Conservation (phyloP, 306 rosid species). For the Cucurbita maxima region DNA sequence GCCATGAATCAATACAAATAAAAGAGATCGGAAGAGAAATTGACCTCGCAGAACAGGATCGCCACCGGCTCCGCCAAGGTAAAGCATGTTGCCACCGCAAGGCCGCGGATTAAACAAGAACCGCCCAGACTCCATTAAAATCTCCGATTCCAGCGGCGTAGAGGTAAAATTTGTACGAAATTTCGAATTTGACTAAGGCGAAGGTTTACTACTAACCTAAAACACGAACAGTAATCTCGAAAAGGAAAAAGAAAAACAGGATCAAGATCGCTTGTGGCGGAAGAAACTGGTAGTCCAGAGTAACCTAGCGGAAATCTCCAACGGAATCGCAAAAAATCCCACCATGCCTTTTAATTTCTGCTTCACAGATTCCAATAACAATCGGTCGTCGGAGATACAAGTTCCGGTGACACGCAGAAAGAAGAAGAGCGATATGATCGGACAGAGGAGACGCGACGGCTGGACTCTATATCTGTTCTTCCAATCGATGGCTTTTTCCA, state of each 20-base stretch:
- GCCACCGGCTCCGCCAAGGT: conserved; percentile 37
- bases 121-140: conserved; percentile 12
- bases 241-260: not conserved
- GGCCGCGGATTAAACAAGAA: conserved; percentile 46
- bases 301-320: conserved; percentile 82
- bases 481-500: conserved; percentile 2
- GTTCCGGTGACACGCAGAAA: not conserved
- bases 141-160: not conserved
- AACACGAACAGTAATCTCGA: not conserved
- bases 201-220: not conserved
- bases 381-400: not conserved
- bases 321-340: conserved; percentile 81
- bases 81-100: conserved; percentile 53
- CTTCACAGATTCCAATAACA: not conserved
- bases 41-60: conserved; percentile 55
- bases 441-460: not conserved
- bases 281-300: conserved; percentile 97
- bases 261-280: conserved; percentile 63
- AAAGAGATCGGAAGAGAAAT: not conserved
- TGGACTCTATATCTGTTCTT: not conserved
- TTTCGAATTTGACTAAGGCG: not conserved
- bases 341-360: conserved; percentile 38
- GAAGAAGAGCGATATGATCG: not conserved
- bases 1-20: not conserved
- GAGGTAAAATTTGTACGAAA: not conserved